Evolutionary conservation across 345 rosid genomes (phyloP), one percentile per base, ranked within the genome.

Genomic region (Noccaea bulbosa): DNA sequence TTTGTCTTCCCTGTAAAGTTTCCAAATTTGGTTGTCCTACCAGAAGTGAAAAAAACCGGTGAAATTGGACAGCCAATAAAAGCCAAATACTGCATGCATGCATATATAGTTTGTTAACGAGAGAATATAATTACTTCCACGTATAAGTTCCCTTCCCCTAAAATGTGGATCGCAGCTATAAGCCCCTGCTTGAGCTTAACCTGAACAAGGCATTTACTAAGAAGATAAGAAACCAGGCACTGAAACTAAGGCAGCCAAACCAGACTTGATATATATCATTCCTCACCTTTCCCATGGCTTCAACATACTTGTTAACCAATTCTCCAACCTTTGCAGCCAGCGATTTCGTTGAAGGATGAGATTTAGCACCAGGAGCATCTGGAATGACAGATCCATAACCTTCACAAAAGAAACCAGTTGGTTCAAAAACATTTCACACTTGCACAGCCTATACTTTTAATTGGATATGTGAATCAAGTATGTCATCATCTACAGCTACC

Each of bases 161-260:
- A 94, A 73, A 94, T 80, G 80, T 80, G 67, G 98, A 94, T 94
- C 5, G 97, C 96, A 65, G 54, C 80, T 78, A 78, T 92, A 57
- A 92, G 82, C 54, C 98, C 99, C 75, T 88, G 96, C 86, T 94
- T 94, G 63, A 94, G 79, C 74, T 94, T 91, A 54, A 94, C 97
- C 98, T 93, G 65, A 55, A 22, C 14, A 17, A 59, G 6, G 37
- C 5, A 15, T 30, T 65, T 59, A 22, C 54, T 54, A 64, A 39
- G 65, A 63, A 35, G 46, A 50, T 65, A 62, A 52, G 27, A 15
- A 33, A 34, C 27, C 39, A 47, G 17, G 60, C 52, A 48, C 14
- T 8, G 22, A 17, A 61, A 45, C 38, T 52, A 11, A 54, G 59
- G 47, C 45, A 45, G 22, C 43, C 24, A 75, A 15, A 39, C 16